These are phyloP conservation scores for Suhomyces anneliseae DNA, from an alignment of 1,139 yeast genomes.

Conservation along the genomic window DNA sequence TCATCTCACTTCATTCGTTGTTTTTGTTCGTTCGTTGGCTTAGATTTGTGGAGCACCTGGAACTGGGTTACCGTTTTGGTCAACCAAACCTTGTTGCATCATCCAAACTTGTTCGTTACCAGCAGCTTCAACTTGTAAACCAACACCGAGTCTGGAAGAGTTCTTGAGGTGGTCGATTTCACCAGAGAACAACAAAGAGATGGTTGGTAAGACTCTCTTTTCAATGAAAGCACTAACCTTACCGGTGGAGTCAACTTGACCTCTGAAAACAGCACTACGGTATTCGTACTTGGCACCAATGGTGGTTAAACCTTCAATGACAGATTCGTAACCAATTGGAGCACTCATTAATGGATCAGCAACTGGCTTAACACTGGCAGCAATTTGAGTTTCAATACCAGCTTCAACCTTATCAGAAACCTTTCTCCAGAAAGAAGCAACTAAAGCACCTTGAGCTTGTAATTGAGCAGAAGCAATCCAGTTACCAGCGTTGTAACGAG, in stretches of 20 bases:
- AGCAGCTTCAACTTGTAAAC: conserved; percentile 91
- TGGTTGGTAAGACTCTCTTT: conserved; percentile 90
- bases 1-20: no score
- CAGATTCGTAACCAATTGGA: conserved; percentile 77
- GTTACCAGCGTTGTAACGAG: conserved; percentile 81
- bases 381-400: conserved; percentile 88
- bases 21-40: not conserved
- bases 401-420: conserved; percentile 94
- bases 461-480: conserved; percentile 96
- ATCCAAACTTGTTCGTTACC: conserved; percentile 83
- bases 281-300: conserved; percentile 97
- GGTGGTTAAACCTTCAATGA: conserved; percentile 88
- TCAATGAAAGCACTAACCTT: conserved; percentile 89
- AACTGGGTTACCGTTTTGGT: conserved; percentile 80
- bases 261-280: conserved; percentile 94
- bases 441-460: conserved; percentile 88
- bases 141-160: conserved; percentile 85
- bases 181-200: conserved; percentile 81
- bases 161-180: conserved; percentile 90
- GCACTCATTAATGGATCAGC: conserved; percentile 81
- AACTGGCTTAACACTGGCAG: conserved; percentile 76
- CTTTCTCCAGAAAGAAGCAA: conserved; percentile 92
- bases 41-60: conserved; percentile 63
- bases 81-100: conserved; percentile 77
- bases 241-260: conserved; percentile 89